These are phyloP conservation scores for Ramaria sp. DNA, from an alignment of 768 basidiomycete genomes.

Conservation along the genomic window DNA sequence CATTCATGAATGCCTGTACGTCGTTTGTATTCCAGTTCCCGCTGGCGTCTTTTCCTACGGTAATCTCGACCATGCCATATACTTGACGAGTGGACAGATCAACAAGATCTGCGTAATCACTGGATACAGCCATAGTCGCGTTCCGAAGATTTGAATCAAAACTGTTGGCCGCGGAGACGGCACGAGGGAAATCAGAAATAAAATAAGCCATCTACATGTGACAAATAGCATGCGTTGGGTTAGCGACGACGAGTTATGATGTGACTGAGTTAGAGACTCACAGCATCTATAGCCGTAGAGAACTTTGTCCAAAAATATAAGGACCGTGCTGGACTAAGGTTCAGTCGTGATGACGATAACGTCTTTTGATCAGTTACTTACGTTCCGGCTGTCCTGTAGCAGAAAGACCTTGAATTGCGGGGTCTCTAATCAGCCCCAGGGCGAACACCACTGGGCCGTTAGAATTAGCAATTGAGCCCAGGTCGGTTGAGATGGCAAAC, in stretches of 20 bases:
- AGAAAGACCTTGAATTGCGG: not conserved
- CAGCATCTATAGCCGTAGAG: not conserved
- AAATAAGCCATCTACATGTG: slow-evolving; percentile 2
- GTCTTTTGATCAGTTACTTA: not conserved
- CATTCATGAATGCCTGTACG: slow-evolving; percentile 10
- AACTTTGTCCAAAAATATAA: slow-evolving; percentile 4
- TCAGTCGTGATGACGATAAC: not conserved
- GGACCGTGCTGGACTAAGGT: not conserved
- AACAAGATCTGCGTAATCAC: slow-evolving; percentile 13
- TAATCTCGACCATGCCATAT: slow-evolving; percentile 14
- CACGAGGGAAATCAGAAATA: slow-evolving; percentile 4
- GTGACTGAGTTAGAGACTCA: not conserved
- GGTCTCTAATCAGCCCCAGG: slow-evolving; percentile 3
- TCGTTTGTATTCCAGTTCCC: slow-evolving; percentile 7
- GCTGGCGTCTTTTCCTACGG: not conserved
- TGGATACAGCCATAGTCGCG: slow-evolving; percentile 10
- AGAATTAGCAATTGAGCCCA: not conserved
- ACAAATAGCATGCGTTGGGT: too few relatives aligned
- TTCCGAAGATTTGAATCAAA: slow-evolving; percentile 11
- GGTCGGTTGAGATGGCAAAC: not conserved
- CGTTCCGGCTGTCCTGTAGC: not conserved
- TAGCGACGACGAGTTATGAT: not conserved
- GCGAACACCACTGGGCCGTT: slow-evolving; percentile 5
- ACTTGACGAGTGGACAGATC: slow-evolving; percentile 15
- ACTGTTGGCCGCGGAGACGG: not conserved